These are phyloP conservation scores for Brassica cretica DNA, from an alignment of 345 rosid genomes.

Conservation along the genomic window DNA sequence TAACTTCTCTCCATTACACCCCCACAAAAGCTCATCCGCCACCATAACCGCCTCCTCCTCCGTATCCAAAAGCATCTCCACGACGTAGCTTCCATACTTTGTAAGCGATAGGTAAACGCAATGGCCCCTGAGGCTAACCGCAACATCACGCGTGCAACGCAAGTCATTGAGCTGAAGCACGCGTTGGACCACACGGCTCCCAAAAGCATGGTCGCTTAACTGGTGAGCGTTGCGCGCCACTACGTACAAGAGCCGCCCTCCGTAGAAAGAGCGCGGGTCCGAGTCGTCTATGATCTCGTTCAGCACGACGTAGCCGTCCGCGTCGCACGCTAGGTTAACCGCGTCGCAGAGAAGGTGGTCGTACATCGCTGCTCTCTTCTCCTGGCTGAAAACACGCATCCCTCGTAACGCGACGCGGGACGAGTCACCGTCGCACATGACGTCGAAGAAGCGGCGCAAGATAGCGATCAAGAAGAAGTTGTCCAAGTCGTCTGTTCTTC, in stretches of 20 bases:
- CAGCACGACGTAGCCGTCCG: conserved; percentile 13
- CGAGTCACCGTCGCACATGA: conserved; percentile 6
- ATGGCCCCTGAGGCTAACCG: background rate
- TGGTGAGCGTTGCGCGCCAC: background rate
- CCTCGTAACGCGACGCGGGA: background rate
- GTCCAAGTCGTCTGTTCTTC: conserved; percentile 5
- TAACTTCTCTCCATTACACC: background rate
- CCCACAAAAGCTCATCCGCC: background rate
- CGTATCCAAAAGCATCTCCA: conserved; percentile 10
- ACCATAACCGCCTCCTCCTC: background rate
- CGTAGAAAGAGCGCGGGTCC: background rate
- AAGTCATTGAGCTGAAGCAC: background rate
- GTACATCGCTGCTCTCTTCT: background rate
- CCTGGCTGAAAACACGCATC: background rate
- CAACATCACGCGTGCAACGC: background rate
- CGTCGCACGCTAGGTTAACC: background rate
- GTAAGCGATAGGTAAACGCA: background rate
- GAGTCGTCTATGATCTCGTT: conserved; percentile 3
- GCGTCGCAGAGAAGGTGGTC: background rate
- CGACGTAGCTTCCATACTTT: conserved; percentile 28
- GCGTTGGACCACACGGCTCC: background rate
- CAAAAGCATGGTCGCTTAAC: background rate
- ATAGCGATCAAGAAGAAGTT: background rate
- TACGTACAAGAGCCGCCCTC: background rate
- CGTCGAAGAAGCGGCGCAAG: background rate